Base-by-base conservation (phyloP, 1,284 basidiomycete species). In the Cryptococcus sp. region DNA sequence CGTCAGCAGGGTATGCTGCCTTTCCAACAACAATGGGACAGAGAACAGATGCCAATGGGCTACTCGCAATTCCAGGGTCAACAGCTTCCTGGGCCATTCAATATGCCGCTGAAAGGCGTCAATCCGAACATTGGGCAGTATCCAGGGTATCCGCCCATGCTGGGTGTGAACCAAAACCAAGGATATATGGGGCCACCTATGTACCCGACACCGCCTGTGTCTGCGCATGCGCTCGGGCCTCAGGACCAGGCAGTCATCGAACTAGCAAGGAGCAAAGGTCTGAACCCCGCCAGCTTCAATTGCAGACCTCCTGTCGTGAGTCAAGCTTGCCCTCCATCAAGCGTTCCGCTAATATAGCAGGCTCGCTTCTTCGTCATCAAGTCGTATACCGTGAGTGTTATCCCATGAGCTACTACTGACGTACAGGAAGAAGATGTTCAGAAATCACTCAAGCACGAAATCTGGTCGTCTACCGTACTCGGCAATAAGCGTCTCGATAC, bases 351-450 rank as follows among this genome's bases (percentile, higher is more conserved):
- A 9, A 41, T 28, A 28, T 21, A 49, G 24, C 16, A 34, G 32
- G 91, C 92, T 7, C 82, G 91, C 16, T 97, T 82, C 77, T 96
- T 96, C 67, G 92, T 97, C 25, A 97, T 97, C 81, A 96, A 97
- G 74, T 92, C 88, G 0, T 97, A 93, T 76, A 97, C 92, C 32
- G 64, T 62, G 40, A 53, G 62, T 56, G 9, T 37, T 14, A 13
- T 5, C 32, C 10, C 32, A 22, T 9, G 19, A 47, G n/a, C 31
- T 28, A 41, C 19, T 40, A 31, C 13, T 42, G 31, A 21, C 21
- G 34, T 51, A 50, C 37, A 64, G 2, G 92, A 97, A 72, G 92
- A 97, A 64, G 92, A 97, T 66, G 93, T 97, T 1, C 92, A 96
- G 77, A 96, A 96, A 73, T 91, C 88, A 13, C 81, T 94, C 62